Evolutionary conservation across 495 filamentous ascomycete species (phyloP).

Genomic region (Rusavskia elegans): DNA sequence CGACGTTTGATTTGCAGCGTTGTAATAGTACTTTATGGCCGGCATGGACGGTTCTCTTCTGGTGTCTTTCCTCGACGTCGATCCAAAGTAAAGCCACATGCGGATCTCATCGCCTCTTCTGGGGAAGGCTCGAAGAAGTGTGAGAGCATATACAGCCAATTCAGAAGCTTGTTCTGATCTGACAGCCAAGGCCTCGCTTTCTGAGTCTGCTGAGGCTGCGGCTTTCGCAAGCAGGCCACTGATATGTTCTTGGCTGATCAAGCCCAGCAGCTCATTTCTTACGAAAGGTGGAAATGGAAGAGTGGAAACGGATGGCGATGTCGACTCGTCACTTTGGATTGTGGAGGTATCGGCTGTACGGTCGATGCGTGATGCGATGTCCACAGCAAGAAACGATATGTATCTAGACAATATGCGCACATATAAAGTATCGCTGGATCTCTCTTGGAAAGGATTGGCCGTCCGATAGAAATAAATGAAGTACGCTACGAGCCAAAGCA

Average conservation of each 20-base stretch:
- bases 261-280: slow-evolving; percentile 39
- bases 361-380: slow-evolving; percentile 40
- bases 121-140: slow-evolving; percentile 75
- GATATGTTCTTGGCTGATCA: slow-evolving; percentile 52
- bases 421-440: slow-evolving; percentile 38
- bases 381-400: slow-evolving; percentile 42
- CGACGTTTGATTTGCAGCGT: slow-evolving; percentile 47
- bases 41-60: slow-evolving; percentile 33
- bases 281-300: slow-evolving; percentile 38
- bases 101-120: slow-evolving; percentile 73
- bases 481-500: slow-evolving; percentile 65
- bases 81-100: slow-evolving; percentile 84
- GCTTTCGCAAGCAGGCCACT: slow-evolving; percentile 37
- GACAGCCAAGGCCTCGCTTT: neutral
- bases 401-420: slow-evolving; percentile 48
- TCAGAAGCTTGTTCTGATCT: slow-evolving; percentile 46
- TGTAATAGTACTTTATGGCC: slow-evolving; percentile 82
- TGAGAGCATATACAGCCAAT: slow-evolving; percentile 76
- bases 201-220: slow-evolving; percentile 16
- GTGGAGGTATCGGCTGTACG: slow-evolving; percentile 25
- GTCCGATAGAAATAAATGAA: slow-evolving; percentile 58
- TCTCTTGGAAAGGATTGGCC: slow-evolving; percentile 23
- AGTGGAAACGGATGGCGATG: slow-evolving; percentile 5
- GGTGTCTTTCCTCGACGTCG: slow-evolving; percentile 32
- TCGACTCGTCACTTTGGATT: slow-evolving; percentile 11